Conservation (phyloP, 108 stramenopile genomes). For the Phaeodactylum tricornutum region DNA sequence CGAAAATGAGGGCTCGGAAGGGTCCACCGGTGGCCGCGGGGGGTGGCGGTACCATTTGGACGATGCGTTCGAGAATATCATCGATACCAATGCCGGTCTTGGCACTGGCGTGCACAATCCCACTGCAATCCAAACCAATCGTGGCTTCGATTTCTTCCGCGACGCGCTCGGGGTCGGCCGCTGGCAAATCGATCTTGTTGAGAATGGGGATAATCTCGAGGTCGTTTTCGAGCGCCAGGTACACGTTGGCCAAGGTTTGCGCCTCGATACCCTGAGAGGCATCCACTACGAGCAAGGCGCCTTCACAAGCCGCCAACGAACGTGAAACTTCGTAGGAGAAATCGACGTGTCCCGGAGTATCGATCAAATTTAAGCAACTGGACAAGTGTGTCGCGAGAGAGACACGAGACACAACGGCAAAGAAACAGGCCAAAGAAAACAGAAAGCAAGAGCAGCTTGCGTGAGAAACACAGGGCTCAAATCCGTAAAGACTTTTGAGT, state of each 20-base stretch:
- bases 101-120: constrained; percentile 81
- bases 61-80: constrained; percentile 91
- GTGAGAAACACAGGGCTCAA: neutral
- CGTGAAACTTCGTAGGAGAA: constrained; percentile 95
- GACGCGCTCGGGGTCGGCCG: constrained; percentile 94
- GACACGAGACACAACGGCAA: constrained; percentile 2
- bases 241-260: constrained; percentile 98
- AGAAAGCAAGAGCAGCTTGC: neutral
- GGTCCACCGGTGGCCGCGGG: constrained; percentile 26
- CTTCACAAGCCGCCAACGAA: constrained; percentile 97
- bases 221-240: constrained; percentile 93
- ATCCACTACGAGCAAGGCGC: constrained; percentile 97
- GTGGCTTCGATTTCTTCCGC: constrained; percentile 89
- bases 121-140: constrained; percentile 87
- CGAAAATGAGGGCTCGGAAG: constrained; percentile 89
- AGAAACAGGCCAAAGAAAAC: too few relatives aligned
- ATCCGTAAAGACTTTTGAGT: neutral
- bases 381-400: neutral
- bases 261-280: constrained; percentile 98
- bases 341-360: constrained; percentile 94
- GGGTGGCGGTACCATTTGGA: constrained; percentile 83
- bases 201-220: constrained; percentile 97
- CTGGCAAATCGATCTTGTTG: constrained; percentile 98
- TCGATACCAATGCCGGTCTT: constrained; percentile 91
- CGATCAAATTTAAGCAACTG: constrained; percentile 42